Conservation (phyloP, 2,329 filamentous ascomycete genomes). For the Hirsutella minnesotensis region DNA sequence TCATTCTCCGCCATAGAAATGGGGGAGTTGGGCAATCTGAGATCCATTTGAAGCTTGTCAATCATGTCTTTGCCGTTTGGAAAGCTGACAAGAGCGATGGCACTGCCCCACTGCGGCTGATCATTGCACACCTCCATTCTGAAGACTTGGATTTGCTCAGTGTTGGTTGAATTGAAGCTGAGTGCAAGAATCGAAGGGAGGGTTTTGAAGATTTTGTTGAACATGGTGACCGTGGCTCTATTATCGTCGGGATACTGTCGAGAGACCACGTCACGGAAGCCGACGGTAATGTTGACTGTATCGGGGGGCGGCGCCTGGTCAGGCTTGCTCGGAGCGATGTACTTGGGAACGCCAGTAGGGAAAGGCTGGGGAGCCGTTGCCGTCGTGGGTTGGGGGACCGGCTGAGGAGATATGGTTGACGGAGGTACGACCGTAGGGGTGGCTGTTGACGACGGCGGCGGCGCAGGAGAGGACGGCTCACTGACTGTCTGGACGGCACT, state of each 20-base stretch:
- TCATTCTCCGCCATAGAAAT: slow-evolving; percentile 53
- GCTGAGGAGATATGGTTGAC: slow-evolving; percentile 15
- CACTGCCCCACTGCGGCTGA: slow-evolving; percentile 56
- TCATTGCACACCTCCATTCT: slow-evolving; percentile 71
- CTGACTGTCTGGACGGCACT: neutral
- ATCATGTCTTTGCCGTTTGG: slow-evolving; percentile 50
- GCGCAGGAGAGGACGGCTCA: neutral
- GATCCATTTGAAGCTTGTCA: slow-evolving; percentile 52
- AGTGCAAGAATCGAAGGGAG: slow-evolving; percentile 29
- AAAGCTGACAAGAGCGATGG: slow-evolving; percentile 57
- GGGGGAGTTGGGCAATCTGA: slow-evolving; percentile 58
- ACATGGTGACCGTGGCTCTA: slow-evolving; percentile 73
- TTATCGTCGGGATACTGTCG: slow-evolving; percentile 36
- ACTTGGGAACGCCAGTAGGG: slow-evolving; percentile 57
- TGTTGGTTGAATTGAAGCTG: neutral
- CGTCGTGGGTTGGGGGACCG: slow-evolving; percentile 19
- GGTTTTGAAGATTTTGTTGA: slow-evolving; percentile 62
- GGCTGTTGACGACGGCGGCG: slow-evolving; percentile 11
- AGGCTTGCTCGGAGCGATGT: slow-evolving; percentile 59
- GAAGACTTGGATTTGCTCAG: slow-evolving; percentile 50
- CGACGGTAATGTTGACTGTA: slow-evolving; percentile 38
- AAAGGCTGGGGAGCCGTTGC: slow-evolving; percentile 39
- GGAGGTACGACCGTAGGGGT: slow-evolving; percentile 7
- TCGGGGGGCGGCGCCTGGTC: slow-evolving; percentile 44
- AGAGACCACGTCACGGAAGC: slow-evolving; percentile 28